Conservation (phyloP, 2,329 filamentous ascomycete genomes). For the Pseudocercospora crystallina region DNA sequence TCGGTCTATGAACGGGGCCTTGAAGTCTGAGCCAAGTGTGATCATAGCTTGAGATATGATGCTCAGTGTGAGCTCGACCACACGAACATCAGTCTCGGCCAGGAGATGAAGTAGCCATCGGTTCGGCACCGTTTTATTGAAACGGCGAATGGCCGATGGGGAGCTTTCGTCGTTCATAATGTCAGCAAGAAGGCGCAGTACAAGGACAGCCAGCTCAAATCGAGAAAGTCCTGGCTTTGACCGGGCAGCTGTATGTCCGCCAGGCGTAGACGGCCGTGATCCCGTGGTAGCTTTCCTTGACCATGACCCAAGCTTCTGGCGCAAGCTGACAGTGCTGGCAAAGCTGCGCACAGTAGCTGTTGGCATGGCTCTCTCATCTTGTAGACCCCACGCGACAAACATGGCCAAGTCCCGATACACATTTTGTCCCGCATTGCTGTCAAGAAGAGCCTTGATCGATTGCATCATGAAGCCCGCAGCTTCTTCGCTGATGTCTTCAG, state of each 20-base stretch:
- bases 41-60: conserved; percentile 82
- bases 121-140: conserved; percentile 91
- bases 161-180: conserved; percentile 28
- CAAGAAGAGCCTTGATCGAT: conserved; percentile 76
- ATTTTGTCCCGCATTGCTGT: conserved; percentile 78
- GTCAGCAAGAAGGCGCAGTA: conserved; percentile 30
- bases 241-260: conserved; percentile 13
- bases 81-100: conserved; percentile 79
- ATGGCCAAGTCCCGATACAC: conserved; percentile 82
- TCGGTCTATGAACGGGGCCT: conserved; percentile 80
- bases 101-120: conserved; percentile 78
- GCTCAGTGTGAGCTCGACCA: conserved; percentile 76
- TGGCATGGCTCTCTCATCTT: conserved; percentile 55
- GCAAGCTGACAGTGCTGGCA: conserved; percentile 28
- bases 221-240: conserved; percentile 22
- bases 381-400: conserved; percentile 90
- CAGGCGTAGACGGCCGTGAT: conserved; percentile 30
- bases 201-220: conserved; percentile 31
- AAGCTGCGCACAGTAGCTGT: conserved; percentile 25
- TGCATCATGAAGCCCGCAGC: conserved; percentile 74
- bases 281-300: conserved; percentile 21
- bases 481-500: conserved; percentile 71
- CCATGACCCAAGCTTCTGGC: conserved; percentile 31
- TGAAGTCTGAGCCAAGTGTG: conserved; percentile 77
- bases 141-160: conserved; percentile 55